These are phyloP conservation scores for Toxoplasma gondii DNA, from an alignment of 169 alveolate species.

Conservation along the genomic window DNA sequence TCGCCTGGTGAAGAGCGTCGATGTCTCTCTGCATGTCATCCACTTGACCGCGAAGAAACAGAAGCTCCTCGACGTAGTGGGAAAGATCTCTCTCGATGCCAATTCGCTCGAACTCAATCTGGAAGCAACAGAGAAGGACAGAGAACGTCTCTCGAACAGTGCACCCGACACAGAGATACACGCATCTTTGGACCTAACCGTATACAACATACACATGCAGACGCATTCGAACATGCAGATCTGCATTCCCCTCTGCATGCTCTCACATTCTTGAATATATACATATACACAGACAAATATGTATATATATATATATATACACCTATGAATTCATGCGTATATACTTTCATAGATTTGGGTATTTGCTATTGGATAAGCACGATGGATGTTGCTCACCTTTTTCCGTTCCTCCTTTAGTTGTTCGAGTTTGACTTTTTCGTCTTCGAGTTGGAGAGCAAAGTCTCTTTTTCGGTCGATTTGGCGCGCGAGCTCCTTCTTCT, in stretches of 20 bases:
- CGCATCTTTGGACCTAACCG: no score
- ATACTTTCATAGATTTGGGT: no score
- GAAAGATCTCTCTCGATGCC: slow-evolving; percentile 3
- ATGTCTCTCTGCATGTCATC: slow-evolving; percentile 24
- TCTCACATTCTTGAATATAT: no score
- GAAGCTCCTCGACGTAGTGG: slow-evolving; percentile 27
- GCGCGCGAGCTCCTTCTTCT: slow-evolving; percentile 10
- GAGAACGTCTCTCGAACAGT: no score
- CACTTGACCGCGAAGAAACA: neutral
- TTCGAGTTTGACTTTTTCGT: slow-evolving; percentile 8
- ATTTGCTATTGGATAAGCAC: no score
- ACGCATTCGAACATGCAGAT: no score
- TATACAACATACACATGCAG: no score
- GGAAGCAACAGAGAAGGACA: neutral
- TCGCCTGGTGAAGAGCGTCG: slow-evolving; percentile 14
- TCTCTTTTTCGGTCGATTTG: slow-evolving; percentile 11
- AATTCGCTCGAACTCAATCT: neutral
- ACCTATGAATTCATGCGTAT: no score
- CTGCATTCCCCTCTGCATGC: neutral
- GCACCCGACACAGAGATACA: no score
- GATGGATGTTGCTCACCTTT: neutral
- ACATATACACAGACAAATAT: no score
- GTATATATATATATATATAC: neutral
- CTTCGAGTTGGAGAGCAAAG: neutral
- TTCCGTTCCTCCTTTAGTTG: neutral